Conservation (phyloP, 225 moss, liverwort and hornwort species). For the Sphagnum tenellum region DNA sequence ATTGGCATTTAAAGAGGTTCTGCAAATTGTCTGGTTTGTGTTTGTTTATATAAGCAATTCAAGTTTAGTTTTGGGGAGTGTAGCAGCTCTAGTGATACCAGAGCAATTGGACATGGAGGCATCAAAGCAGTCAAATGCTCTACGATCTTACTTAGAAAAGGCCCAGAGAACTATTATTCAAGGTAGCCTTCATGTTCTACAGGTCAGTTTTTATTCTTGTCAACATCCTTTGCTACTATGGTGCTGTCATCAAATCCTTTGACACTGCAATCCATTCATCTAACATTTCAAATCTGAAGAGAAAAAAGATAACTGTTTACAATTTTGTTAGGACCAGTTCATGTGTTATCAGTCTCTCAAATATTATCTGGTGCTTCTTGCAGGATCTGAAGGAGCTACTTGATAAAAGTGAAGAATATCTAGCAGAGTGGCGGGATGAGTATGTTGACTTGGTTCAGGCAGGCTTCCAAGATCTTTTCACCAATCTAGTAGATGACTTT, state of each 20-base stretch:
- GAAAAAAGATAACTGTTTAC: too few relatives aligned
- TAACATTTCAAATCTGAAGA: too few relatives aligned
- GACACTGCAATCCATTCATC: too few relatives aligned
- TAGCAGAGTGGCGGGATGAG: slow-evolving; percentile 39
- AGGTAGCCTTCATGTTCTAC: slow-evolving; percentile 5
- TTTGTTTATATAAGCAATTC: too few relatives aligned
- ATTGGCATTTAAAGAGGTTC: too few relatives aligned
- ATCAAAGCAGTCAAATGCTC: not conserved
- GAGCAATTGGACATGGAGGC: not conserved
- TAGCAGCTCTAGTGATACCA: slow-evolving; percentile 1
- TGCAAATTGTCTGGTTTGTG: too few relatives aligned
- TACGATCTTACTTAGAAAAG: not conserved
- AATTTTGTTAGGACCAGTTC: too few relatives aligned
- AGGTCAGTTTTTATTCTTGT: not conserved
- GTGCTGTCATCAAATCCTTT: too few relatives aligned
- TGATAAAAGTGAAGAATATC: slow-evolving; percentile 27
- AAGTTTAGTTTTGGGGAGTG: not conserved
- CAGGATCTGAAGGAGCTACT: slow-evolving; percentile 50
- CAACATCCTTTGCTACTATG: not conserved
- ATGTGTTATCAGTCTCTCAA: too few relatives aligned
- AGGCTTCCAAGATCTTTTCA: slow-evolving; percentile 52
- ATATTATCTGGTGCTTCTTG: not conserved
- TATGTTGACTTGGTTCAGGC: slow-evolving; percentile 54
- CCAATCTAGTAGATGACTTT: slow-evolving; percentile 37
- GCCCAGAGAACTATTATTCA: slow-evolving; percentile 4